Conservation (phyloP, 1,139 yeast species). For the Wickerhamomyces sp. region DNA sequence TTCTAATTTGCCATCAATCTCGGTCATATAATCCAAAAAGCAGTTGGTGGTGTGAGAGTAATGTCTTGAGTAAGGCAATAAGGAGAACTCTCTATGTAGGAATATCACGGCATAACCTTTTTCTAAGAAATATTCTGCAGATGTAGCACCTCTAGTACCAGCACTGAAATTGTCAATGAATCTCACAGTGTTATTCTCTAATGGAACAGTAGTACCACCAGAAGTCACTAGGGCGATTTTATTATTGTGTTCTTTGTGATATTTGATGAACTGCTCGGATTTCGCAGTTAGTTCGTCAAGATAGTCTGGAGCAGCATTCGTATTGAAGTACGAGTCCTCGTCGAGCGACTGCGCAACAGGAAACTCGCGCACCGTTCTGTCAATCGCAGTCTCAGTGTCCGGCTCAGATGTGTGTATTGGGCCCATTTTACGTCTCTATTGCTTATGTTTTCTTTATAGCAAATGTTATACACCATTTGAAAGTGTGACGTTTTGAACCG, state of each 20-base stretch:
- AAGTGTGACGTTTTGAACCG: no score
- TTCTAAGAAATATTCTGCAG: conserved; percentile 86
- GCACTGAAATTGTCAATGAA: conserved; percentile 97
- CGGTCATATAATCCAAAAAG: conserved; percentile 75
- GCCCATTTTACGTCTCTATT: conserved; percentile 3
- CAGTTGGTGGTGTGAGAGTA: conserved; percentile 83
- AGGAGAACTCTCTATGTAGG: conserved; percentile 85
- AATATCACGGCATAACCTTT: conserved; percentile 89
- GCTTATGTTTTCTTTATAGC: no score
- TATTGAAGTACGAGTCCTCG: conserved; percentile 70
- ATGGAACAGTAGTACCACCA: conserved; percentile 98
- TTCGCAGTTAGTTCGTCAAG: conserved; percentile 55
- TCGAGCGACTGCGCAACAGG: conserved; percentile 74
- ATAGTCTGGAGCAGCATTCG: conserved; percentile 72
- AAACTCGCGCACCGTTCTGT: conserved; percentile 67
- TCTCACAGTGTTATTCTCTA: conserved; percentile 93
- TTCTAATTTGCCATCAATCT: conserved; percentile 46
- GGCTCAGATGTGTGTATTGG: conserved; percentile 58
- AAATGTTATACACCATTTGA: no score
- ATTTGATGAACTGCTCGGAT: conserved; percentile 55
- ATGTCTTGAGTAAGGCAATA: conserved; percentile 86
- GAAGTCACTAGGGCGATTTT: conserved; percentile 81
- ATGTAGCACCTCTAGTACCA: conserved; percentile 95
- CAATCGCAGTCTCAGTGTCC: conserved; percentile 69
- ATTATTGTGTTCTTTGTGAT: conserved; percentile 31